Evolutionary conservation across 495 filamentous ascomycete genomes (phyloP), one percentile per base, ranked within the genome.

Genomic region (Xylaria flabelliformis): DNA sequence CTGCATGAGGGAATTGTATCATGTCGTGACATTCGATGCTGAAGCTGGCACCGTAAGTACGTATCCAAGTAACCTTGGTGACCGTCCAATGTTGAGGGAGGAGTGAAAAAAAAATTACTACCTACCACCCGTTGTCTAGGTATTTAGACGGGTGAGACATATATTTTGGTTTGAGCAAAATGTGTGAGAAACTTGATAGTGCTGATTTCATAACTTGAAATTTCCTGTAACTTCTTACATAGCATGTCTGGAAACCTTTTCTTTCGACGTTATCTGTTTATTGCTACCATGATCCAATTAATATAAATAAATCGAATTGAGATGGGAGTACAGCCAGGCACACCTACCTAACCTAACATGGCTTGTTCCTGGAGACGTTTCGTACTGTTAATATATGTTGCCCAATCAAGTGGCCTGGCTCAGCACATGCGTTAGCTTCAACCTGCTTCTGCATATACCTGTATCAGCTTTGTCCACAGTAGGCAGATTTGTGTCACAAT

Each of bases 1-100:
- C 44, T 71, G 69, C 69, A 71, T 71, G 69, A 71, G 59, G 59
- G 69, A 64, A 64, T 71, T 64, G 59, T 64, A 71, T 64, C 58
- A 71, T 42, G 34, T 39, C 24, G 59, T 48, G 46, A 56, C 17
- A 62, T 69, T 62, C 39, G 39, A 69, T 39, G 26, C 53, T 51
- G 56, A 42, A 42, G 58, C 51, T 58, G 53, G 36, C 1, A 5
- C 66, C 39, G 29, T 36, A 42, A 41, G 55, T 41, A 32, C 10
- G 1, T 17, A 56, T 1, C 24, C 17, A 17, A 0, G 8, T 24
- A 56, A 4, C 6, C 19, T 41, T 46, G 3, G 17, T 24, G n/a
- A 42, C n/a, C 4, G 12, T 67, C 19, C 12, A 46, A 39, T 24
- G 65, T 4, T 56, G 65, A 19, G 48, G 19, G 34, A 42, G 48